Conservation (phyloP, 1,284 basidiomycete species). For the Trametes pubescens region DNA sequence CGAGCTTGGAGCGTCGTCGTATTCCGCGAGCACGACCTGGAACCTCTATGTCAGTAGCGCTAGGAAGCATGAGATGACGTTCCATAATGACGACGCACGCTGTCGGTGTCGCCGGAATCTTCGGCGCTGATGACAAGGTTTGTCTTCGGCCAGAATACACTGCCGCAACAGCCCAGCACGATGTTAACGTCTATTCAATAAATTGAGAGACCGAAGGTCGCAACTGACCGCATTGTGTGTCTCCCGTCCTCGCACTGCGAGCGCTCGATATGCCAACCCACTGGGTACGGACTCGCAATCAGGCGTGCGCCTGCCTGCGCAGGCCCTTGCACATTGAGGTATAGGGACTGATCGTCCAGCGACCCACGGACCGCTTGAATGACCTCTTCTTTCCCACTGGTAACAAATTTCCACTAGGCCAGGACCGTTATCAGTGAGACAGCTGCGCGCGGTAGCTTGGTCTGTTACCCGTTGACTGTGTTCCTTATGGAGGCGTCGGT, state of each 20-base stretch:
- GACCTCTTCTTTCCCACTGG: neutral
- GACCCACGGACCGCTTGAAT: neutral
- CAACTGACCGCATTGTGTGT: neutral
- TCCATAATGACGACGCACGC: neutral
- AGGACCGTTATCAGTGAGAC: too few relatives aligned
- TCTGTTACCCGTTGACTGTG: too few relatives aligned
- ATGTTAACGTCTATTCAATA: too few relatives aligned
- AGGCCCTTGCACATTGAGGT: neutral
- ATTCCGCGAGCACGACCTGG: neutral
- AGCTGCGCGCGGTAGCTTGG: too few relatives aligned
- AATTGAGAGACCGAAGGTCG: too few relatives aligned
- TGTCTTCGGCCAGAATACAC: neutral
- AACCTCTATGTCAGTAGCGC: neutral
- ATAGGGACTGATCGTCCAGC: neutral
- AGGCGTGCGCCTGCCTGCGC: neutral
- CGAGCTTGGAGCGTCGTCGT: neutral
- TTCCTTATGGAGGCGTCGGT: neutral
- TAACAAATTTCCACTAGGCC: neutral
- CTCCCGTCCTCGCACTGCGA: neutral
- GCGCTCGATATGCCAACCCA: conserved; percentile 1
- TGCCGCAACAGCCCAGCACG: too few relatives aligned
- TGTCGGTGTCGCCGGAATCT: neutral
- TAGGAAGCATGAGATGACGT: too few relatives aligned
- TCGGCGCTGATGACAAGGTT: neutral
- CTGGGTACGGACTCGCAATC: conserved; percentile 3